Evolutionary conservation across 2,329 filamentous ascomycete species (phyloP).

Genomic region (Aureobasidium sp.): DNA sequence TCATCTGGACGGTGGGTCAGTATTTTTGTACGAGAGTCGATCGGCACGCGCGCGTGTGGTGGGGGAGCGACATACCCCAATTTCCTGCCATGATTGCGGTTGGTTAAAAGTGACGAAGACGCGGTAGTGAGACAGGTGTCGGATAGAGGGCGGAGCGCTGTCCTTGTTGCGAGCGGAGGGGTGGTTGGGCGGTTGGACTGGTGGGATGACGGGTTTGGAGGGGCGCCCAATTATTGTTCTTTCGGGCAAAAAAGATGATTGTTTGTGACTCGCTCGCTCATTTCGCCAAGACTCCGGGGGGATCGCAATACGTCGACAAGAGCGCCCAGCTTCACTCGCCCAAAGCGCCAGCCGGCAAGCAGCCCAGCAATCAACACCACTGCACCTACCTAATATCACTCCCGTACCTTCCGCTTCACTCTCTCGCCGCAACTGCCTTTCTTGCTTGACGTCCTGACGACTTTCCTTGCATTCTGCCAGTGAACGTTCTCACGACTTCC

Average conservation of each 20-base stretch:
- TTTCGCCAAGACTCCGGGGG: neutral
- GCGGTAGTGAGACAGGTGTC: neutral
- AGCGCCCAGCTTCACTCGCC: neutral
- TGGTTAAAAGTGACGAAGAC: neutral
- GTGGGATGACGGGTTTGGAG: slow-evolving; percentile 9
- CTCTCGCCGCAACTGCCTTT: neutral
- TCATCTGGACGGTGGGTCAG: slow-evolving; percentile 28
- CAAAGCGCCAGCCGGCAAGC: neutral
- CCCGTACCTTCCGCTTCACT: neutral
- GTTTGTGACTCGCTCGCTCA: neutral
- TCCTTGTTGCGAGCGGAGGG: slow-evolving; percentile 3
- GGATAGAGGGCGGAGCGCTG: neutral
- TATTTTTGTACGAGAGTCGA: neutral
- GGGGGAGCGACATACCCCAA: slow-evolving; percentile 13
- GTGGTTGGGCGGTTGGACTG: neutral
- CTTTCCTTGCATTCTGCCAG: slow-evolving; percentile 21
- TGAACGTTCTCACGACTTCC: neutral
- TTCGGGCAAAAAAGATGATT: neutral
- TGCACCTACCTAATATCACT: neutral
- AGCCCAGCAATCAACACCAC: neutral
- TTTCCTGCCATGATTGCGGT: slow-evolving; percentile 15
- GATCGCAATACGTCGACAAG: neutral
- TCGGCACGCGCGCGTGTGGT: neutral
- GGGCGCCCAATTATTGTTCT: slow-evolving; percentile 5
- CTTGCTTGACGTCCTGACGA: slow-evolving; percentile 23